These are phyloP conservation scores for Glycine soja DNA, from an alignment of 306 rosid species.

Conservation along the genomic window DNA sequence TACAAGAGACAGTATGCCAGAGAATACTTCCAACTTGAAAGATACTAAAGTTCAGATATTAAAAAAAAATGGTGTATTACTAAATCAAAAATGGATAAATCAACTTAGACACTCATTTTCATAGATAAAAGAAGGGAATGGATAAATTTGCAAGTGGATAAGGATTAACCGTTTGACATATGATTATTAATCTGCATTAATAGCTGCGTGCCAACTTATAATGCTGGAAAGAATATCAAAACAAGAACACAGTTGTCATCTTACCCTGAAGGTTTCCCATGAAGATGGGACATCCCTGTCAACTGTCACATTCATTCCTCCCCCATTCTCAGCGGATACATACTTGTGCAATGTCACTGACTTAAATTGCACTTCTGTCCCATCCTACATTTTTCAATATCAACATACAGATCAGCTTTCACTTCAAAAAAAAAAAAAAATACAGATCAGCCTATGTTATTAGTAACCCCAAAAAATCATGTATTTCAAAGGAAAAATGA, in stretches of 20 bases:
- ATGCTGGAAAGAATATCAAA: conserved; percentile 27
- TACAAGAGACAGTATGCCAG: neutral
- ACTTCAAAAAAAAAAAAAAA: no score
- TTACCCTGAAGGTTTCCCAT: conserved; percentile 91
- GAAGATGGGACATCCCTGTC: conserved; percentile 79
- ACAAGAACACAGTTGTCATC: conserved; percentile 39
- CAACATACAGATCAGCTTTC: neutral
- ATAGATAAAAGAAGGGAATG: neutral
- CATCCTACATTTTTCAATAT: conserved; percentile 66
- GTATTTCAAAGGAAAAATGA: conserved; percentile 1
- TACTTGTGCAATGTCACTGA: conserved; percentile 79
- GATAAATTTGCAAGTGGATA: conserved; percentile 9
- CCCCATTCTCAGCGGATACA: conserved; percentile 86
- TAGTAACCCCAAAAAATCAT: conserved; percentile 29
- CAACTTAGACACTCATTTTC: neutral
- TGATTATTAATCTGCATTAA: neutral
- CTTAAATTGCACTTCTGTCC: conserved; percentile 81
- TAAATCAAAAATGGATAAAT: neutral
- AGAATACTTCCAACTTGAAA: neutral
- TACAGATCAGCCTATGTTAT: conserved; percentile 27
- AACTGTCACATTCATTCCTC: conserved; percentile 76
- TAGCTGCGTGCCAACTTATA: neutral
- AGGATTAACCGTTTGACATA: conserved; percentile 23
- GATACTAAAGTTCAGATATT: conserved; percentile 23
- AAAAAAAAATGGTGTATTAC: neutral